These are phyloP conservation scores for Irpex sp. DNA, from an alignment of 1,284 basidiomycete species.

Conservation along the genomic window DNA sequence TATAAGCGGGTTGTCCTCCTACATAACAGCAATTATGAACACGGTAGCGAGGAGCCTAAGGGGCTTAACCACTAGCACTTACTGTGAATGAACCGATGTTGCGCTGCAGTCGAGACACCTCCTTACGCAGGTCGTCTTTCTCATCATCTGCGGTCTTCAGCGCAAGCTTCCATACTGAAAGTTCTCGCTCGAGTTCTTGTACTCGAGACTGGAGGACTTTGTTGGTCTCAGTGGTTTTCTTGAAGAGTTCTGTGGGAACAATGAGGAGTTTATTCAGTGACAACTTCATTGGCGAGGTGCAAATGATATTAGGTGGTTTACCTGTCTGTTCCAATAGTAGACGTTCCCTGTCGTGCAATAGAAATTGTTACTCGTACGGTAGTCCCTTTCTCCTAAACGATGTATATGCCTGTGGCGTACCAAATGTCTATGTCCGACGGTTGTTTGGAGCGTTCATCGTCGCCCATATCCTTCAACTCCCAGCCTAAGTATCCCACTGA, in stretches of 20 bases:
- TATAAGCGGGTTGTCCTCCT: conserved; percentile 39
- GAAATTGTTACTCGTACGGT: not conserved
- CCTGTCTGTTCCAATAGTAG: conserved; percentile 30
- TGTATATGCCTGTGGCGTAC: not conserved
- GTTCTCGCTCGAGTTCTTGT: conserved; percentile 34
- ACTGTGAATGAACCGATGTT: conserved; percentile 34
- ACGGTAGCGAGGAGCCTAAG: not conserved
- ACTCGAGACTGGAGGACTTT: conserved; percentile 27
- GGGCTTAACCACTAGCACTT: conserved; percentile 6
- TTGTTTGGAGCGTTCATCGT: not conserved
- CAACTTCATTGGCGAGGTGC: not conserved
- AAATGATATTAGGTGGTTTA: conserved; percentile 7
- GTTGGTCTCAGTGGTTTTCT: conserved; percentile 28
- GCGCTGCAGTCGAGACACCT: conserved; percentile 25
- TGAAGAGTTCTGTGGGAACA: conserved; percentile 23
- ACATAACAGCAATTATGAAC: not conserved
- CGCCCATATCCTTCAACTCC: not conserved
- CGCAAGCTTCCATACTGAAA: conserved; percentile 36
- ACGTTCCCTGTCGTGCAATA: conserved; percentile 21
- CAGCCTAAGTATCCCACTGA: conserved; percentile 4
- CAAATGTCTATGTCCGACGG: not conserved
- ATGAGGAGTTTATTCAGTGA: not conserved
- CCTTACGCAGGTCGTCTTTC: conserved; percentile 25
- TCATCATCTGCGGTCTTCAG: conserved; percentile 33
- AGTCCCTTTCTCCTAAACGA: not conserved